phyloP scores from a whole-genome alignment of 2,329 filamentous ascomycete genomes.

The Ceratocystis cubensis region DNA sequence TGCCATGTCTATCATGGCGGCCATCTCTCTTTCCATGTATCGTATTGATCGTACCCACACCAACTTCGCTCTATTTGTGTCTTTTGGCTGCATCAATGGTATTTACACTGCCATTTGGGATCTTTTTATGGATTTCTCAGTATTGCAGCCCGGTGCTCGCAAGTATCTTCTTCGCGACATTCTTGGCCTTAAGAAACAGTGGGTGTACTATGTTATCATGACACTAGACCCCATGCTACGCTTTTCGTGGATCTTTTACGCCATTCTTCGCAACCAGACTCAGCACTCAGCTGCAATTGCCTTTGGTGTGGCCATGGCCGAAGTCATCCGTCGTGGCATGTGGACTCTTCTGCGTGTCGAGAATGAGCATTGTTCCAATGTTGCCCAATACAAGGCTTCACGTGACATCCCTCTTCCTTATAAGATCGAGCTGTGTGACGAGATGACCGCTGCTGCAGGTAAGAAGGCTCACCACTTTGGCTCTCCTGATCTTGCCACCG shows the following conservation, averaged over 20 bases:
- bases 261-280: constrained; percentile 63
- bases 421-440: constrained; percentile 35
- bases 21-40: constrained; percentile 68
- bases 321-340: constrained; percentile 72
- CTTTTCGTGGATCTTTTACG: constrained; percentile 91
- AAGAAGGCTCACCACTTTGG: neutral
- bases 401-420: constrained; percentile 83
- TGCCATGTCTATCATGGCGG: constrained; percentile 66
- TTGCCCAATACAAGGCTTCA: constrained; percentile 77
- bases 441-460: constrained; percentile 14
- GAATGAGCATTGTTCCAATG: constrained; percentile 93
- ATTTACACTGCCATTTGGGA: constrained; percentile 85
- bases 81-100: constrained; percentile 68
- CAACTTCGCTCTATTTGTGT: constrained; percentile 60
- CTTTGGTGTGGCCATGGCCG: constrained; percentile 65
- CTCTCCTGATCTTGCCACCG: neutral
- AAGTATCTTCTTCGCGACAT: constrained; percentile 61
- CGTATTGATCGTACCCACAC: constrained; percentile 51
- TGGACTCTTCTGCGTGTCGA: constrained; percentile 93
- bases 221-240: constrained; percentile 69
- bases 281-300: constrained; percentile 76
- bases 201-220: constrained; percentile 83
- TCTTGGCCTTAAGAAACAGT: constrained; percentile 63
- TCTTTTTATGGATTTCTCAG: constrained; percentile 87
- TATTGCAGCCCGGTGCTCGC: constrained; percentile 64